Conservation (phyloP, 1,284 basidiomycete species). For the Pholiota adiposa region DNA sequence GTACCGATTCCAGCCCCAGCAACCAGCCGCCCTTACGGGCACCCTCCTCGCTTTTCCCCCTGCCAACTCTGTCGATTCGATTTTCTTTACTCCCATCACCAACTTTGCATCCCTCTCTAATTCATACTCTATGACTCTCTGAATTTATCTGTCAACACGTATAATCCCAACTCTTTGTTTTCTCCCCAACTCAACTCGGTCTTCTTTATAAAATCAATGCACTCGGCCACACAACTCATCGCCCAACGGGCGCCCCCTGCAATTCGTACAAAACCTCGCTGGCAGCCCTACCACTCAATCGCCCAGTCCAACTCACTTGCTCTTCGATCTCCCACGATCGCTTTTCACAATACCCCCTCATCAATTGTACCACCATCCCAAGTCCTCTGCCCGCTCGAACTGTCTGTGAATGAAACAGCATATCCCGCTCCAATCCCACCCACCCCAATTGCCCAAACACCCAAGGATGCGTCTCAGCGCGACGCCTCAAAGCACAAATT, state of each 20-base stretch:
- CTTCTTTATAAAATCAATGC: constrained; percentile 43
- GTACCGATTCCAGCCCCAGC: constrained; percentile 32
- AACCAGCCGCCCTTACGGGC: constrained; percentile 32
- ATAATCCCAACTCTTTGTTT: constrained; percentile 28
- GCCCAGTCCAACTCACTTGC: constrained; percentile 38
- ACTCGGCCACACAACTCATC: constrained; percentile 61
- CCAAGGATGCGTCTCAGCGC: constrained; percentile 36
- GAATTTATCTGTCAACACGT: constrained; percentile 26
- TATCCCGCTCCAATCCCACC: constrained; percentile 2
- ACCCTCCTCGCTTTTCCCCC: too few species aligned
- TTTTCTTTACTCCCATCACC: constrained; percentile 20
- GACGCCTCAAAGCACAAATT: constrained; percentile 65
- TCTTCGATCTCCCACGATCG: constrained; percentile 48
- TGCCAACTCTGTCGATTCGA: too few species aligned
- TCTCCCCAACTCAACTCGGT: background rate
- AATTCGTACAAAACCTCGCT: constrained; percentile 66
- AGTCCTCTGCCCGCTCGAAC: constrained; percentile 23
- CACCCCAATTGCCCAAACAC: constrained; percentile 33
- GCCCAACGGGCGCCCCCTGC: constrained; percentile 71
- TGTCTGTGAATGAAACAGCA: constrained; percentile 18
- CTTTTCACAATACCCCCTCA: constrained; percentile 64
- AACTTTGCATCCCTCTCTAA: constrained; percentile 31
- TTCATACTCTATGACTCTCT: constrained; percentile 37
- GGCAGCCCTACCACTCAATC: constrained; percentile 70
- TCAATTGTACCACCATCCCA: constrained; percentile 50